A percentile compares a stretch with the other conserved stretches of the same genome.
Conservation (phyloP, 1,284 basidiomycete genomes). For the Sphagnurus paluster region DNA sequence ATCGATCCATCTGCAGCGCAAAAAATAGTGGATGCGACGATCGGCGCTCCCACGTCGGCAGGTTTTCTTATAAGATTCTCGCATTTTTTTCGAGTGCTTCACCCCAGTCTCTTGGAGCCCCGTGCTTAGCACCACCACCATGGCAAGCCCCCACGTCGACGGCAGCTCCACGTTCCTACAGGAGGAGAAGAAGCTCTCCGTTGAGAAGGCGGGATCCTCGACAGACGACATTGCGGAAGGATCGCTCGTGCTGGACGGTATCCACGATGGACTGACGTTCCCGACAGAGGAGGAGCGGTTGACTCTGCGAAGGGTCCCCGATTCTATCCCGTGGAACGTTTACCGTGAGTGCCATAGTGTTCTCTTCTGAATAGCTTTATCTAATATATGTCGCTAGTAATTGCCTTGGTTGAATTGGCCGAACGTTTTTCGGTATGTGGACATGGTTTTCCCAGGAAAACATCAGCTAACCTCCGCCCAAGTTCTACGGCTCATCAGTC, state of each 20-base stretch:
- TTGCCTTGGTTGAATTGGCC: conserved; percentile 69
- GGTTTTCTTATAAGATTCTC: not conserved
- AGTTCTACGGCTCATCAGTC: conserved; percentile 61
- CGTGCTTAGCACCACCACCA: not conserved
- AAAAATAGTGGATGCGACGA: not conserved
- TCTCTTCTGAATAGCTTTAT: conserved; percentile 1
- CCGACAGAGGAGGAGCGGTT: conserved; percentile 70
- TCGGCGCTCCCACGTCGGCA: not conserved
- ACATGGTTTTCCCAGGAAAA: not conserved
- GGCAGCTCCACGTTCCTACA: not conserved
- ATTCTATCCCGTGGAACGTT: conserved; percentile 63
- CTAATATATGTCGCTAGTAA: conserved; percentile 45
- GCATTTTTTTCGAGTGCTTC: too few species aligned
- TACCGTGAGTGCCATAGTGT: conserved; percentile 47
- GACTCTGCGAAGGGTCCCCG: conserved; percentile 63
- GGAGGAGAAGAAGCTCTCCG: conserved; percentile 7
- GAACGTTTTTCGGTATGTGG: conserved; percentile 71
- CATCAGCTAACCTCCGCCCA: not conserved
- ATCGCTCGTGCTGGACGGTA: conserved; percentile 38
- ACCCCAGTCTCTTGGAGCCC: not conserved
- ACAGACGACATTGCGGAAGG: not conserved
- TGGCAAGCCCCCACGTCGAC: not conserved
- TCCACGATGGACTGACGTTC: conserved; percentile 58
- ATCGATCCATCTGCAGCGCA: too few species aligned
- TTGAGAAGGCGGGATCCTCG: not conserved